A percentile compares a stretch with the other conserved stretches of the same genome.
phyloP scores from a whole-genome alignment of 2,329 filamentous ascomycete species.

The Hortaea sp. region DNA sequence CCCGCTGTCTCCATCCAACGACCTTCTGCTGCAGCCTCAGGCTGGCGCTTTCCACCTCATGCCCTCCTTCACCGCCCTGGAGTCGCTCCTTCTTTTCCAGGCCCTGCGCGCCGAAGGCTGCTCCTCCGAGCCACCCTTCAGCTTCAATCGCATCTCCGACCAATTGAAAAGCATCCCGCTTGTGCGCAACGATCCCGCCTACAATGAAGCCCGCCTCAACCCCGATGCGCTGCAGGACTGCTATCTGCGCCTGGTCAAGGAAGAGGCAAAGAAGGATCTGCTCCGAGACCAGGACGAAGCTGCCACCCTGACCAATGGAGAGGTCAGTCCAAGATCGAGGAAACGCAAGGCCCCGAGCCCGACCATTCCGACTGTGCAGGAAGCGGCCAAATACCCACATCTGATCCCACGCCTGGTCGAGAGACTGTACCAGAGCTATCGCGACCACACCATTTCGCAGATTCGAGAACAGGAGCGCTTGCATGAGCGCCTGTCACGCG shows the following conservation, averaged over 20 bases:
- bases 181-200: constrained; percentile 59
- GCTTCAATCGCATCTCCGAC: constrained; percentile 64
- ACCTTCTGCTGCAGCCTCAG: background rate
- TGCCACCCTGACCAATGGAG: constrained; percentile 27
- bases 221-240: constrained; percentile 70
- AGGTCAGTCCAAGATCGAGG: constrained; percentile 45
- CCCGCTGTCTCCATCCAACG: background rate
- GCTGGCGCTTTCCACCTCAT: background rate
- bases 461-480: constrained; percentile 65
- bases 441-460: constrained; percentile 55
- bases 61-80: constrained; percentile 69
- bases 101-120: constrained; percentile 60
- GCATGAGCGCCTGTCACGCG: constrained; percentile 51
- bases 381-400: constrained; percentile 55
- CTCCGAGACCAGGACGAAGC: constrained; percentile 21
- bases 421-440: constrained; percentile 66
- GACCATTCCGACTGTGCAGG: constrained; percentile 52
- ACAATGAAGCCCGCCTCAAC: constrained; percentile 63
- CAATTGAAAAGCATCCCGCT: constrained; percentile 63
- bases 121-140: constrained; percentile 39
- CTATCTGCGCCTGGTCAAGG: constrained; percentile 65
- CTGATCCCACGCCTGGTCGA: constrained; percentile 62
- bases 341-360: constrained; percentile 68
- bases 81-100: constrained; percentile 78
- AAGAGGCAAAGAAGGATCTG: constrained; percentile 49